Base-by-base conservation (phyloP, 1,284 basidiomycete genomes). In the Pseudozyma thailandica region DNA sequence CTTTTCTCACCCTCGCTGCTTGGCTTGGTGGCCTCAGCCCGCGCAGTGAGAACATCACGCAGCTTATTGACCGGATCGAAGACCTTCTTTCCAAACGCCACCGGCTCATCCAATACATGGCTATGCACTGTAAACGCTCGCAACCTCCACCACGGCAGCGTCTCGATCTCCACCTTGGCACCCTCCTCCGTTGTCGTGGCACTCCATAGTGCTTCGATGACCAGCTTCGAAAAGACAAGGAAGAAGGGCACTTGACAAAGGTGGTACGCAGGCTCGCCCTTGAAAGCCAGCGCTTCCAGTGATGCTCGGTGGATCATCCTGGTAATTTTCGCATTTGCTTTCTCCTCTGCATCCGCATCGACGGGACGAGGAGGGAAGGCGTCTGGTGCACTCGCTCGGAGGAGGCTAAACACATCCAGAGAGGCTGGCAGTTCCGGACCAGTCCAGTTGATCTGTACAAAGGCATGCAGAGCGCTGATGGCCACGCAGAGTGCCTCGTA, bases 201-300 rank as follows among this genome's bases (percentile, higher is more conserved):
- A 6, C 27, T 31, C 33, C 71, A 74, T 6, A 86, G 68, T 21
- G 85, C 84, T 13, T 86, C 85, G 66, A 97, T 84, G 37, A 96
- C 84, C 30, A 91, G 84, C 65, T 91, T 88, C 0, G 94, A 88
- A 55, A 95, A 85, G 38, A 90, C 88, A 52, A 98, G 87, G 76
- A 94, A 89, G 26, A 88, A 84, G 1, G 94, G 87, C 41, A 85
- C 84, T 64, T 87, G 85, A 18, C 90, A 87, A 45, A 98, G 90
- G 83, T 98, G 96, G 84, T 98, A 99, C 0, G 92, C 92, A 4
- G 96, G 96, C 84, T 98, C 95, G 1, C 96, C 96, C 2, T 89
- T 89, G 62, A 89, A 89, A 0, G 93, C 89, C 42, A 99, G 88
- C 65, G 91, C 89, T 5, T 90, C 86, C 43, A 94, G 86, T 13